A percentile compares a stretch with the other conserved stretches of the same genome.
These are phyloP conservation scores for Sisymbrium altissimum DNA, from an alignment of 345 rosid species.

Conservation along the genomic window DNA sequence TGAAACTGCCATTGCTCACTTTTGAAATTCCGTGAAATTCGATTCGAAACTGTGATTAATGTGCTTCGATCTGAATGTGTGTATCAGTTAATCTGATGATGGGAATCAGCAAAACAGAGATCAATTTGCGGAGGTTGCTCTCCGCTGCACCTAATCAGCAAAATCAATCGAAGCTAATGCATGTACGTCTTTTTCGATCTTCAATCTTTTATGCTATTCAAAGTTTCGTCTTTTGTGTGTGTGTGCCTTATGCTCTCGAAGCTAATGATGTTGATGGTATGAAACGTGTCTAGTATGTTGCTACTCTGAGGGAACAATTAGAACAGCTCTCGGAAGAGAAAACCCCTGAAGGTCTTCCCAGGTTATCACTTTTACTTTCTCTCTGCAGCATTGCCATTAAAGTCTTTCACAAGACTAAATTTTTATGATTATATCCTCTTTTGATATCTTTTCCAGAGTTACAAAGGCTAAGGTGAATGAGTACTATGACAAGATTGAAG, in stretches of 20 bases:
- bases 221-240: too few relatives aligned
- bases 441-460: constrained; percentile 37
- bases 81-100: too few relatives aligned
- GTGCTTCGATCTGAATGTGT: too few relatives aligned
- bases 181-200: constrained; percentile 37
- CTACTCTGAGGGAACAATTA: constrained; percentile 73
- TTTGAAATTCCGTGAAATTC: too few relatives aligned
- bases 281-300: constrained; percentile 61
- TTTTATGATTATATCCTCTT: too few relatives aligned
- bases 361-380: constrained; percentile 31
- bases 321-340: constrained; percentile 72
- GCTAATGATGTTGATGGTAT: neutral
- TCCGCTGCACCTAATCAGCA: constrained; percentile 69
- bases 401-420: neutral
- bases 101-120: constrained; percentile 57
- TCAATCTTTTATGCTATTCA: too few relatives aligned
- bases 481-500: constrained; percentile 75
- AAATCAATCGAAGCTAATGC: constrained; percentile 73
- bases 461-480: constrained; percentile 74
- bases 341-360: constrained; percentile 68
- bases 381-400: constrained; percentile 5
- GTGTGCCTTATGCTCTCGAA: too few relatives aligned
- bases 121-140: constrained; percentile 71
- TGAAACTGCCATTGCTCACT: too few relatives aligned
- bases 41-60: too few relatives aligned